Conservation (phyloP, 192 early-diverging fungal genomes). For the Backusella sp. region DNA sequence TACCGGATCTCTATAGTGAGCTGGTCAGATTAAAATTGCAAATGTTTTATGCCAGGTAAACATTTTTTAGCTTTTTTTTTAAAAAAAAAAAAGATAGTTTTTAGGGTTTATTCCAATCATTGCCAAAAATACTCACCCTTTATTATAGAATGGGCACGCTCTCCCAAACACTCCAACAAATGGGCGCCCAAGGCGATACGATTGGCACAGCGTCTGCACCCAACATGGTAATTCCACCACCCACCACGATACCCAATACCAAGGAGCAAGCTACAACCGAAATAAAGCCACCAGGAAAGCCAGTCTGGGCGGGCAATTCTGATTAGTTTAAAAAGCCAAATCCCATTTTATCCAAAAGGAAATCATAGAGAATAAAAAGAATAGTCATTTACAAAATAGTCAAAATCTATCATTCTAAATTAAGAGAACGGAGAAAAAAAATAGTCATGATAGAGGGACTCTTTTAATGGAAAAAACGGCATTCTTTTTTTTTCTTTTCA, state of each 20-base stretch:
- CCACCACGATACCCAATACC: constrained; percentile 20
- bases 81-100: too few relatives aligned
- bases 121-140: too few relatives aligned
- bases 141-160: constrained; percentile 22
- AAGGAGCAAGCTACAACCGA: too few relatives aligned
- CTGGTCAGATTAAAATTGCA: constrained; percentile 76
- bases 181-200: constrained; percentile 45
- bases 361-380: constrained; percentile 1
- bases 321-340: not conserved
- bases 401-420: not conserved
- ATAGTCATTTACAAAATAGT: constrained; percentile 6
- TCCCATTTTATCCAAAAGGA: not conserved
- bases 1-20: constrained; percentile 83
- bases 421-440: not conserved
- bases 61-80: too few relatives aligned
- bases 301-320: not conserved
- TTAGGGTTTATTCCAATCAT: too few relatives aligned
- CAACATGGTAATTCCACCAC: constrained; percentile 29
- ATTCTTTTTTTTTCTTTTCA: not conserved
- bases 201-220: constrained; percentile 20
- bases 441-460: not conserved
- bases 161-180: constrained; percentile 26
- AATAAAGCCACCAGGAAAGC: not conserved
- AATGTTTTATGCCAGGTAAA: constrained; percentile 77
- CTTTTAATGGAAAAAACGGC: not conserved